Evolutionary conservation across 1,284 basidiomycete species (phyloP), one percentile per base, ranked within the genome.

Genomic region (Rhodofomes roseus): DNA sequence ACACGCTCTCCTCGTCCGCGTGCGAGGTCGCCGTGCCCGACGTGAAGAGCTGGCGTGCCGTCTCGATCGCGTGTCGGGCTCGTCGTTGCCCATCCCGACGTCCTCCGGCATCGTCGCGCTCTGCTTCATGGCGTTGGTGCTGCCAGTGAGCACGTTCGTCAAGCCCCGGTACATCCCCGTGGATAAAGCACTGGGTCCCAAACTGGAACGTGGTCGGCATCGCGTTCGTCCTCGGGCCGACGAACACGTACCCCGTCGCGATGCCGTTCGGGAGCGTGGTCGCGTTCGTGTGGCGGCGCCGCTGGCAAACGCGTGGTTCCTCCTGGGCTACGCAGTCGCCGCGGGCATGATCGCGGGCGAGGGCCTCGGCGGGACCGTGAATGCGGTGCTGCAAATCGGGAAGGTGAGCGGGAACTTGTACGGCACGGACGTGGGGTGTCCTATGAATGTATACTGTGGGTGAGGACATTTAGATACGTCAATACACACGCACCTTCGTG

Each of bases 81-180:
- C 79, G 16, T 69, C 68, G 40, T 76, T 83, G 34, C 81, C 84
- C 25, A 78, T 85, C 60, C 81, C 84, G 7, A 68, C 75, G 4
- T 81, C 82, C 3, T 84, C 83, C 2, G 86, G 86, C 18, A 81
- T 84, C 65, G 83, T 83, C 25, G 84, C 86, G 31, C 83, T 88
- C 64, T 81, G 68, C 34, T 77, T 88, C 50, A 78, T 77, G 5
- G 63, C 56, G 14, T 51, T 64, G 44, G 46, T 62, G 12, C 59
- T 64, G 48, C 31, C n/a, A n/a, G n/a, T 61, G 16, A 60, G 56
- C n/a, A 67, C 66, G 11, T 22, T 56, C 27, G 57, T 61, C 40
- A 67, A 67, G 56, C 64, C 63, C 54, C 60, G 63, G 8, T 65
- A 41, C 52, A 51, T 61, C 29, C 46, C 58, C 23, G 55, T 60